Evolutionary conservation across 1,284 basidiomycete species (phyloP).

Genomic region (Pisolithus thermaeus): DNA sequence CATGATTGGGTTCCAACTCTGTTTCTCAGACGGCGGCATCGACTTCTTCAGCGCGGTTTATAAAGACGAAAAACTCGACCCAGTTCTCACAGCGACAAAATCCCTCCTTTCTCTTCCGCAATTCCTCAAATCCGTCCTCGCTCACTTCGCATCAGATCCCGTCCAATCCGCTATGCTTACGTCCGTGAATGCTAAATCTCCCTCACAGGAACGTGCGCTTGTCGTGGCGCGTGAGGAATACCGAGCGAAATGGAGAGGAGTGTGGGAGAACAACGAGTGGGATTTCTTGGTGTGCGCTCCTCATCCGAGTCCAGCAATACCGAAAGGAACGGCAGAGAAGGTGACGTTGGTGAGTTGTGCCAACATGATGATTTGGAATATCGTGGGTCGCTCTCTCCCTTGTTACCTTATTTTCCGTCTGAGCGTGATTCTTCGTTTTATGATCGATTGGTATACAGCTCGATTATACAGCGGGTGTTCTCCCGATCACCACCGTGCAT

Average conservation of each 20-base stretch:
- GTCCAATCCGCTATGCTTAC: slow-evolving; percentile 46
- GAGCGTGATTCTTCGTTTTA: background rate
- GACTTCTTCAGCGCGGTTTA: slow-evolving; percentile 35
- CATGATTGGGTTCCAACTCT: slow-evolving; percentile 43
- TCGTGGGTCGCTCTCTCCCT: slow-evolving; percentile 37
- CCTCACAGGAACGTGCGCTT: slow-evolving; percentile 53
- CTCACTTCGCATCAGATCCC: slow-evolving; percentile 44
- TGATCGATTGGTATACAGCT: slow-evolving; percentile 35
- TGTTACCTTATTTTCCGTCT: slow-evolving; percentile 3
- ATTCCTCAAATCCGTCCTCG: slow-evolving; percentile 42
- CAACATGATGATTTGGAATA: slow-evolving; percentile 49
- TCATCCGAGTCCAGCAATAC: slow-evolving; percentile 60
- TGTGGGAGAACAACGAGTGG: slow-evolving; percentile 57
- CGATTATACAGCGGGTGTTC: slow-evolving; percentile 63
- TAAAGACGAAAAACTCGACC: slow-evolving; percentile 37
- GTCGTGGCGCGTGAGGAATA: slow-evolving; percentile 50
- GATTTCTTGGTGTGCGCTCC: slow-evolving; percentile 69
- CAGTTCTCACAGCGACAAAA: slow-evolving; percentile 33
- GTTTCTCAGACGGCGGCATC: slow-evolving; percentile 50
- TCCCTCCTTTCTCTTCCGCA: slow-evolving; percentile 40
- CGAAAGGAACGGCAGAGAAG: slow-evolving; percentile 47
- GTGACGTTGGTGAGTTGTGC: slow-evolving; percentile 49
- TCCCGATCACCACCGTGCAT: slow-evolving; percentile 69
- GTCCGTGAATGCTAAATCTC: slow-evolving; percentile 48
- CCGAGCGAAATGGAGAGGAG: slow-evolving; percentile 45